Conservation (phyloP, 106 monocot genomes). For the Dendrobium chrysotoxum region DNA sequence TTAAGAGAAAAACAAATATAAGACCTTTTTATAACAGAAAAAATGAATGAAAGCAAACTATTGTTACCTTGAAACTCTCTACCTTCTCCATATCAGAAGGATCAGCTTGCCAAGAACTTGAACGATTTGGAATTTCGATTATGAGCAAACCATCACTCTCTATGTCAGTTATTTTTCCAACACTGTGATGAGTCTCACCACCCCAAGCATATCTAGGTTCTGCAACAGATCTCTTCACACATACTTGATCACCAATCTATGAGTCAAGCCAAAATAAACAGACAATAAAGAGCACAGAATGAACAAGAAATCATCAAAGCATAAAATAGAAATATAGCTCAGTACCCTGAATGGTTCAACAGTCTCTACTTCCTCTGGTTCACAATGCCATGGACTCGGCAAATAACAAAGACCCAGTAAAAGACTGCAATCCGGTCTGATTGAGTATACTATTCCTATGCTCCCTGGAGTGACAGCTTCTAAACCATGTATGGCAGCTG, state of each 20-base stretch:
- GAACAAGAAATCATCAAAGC: neutral
- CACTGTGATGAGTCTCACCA: conserved; percentile 98
- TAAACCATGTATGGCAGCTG: conserved; percentile 82
- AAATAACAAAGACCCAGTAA: conserved; percentile 84
- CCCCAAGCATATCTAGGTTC: conserved; percentile 98
- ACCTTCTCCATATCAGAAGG: conserved; percentile 99
- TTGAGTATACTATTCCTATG: conserved; percentile 83
- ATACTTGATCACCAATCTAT: conserved; percentile 96
- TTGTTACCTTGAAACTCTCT: conserved; percentile 78
- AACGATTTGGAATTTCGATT: conserved; percentile 79
- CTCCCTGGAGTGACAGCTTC: conserved; percentile 91
- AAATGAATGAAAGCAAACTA: neutral
- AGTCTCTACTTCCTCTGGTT: conserved; percentile 98
- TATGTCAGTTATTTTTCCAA: conserved; percentile 89
- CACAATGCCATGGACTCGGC: conserved; percentile 87
- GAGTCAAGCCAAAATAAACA: neutral
- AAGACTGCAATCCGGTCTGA: conserved; percentile 94
- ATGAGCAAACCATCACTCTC: conserved; percentile 82
- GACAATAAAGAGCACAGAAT: neutral
- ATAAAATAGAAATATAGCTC: neutral
- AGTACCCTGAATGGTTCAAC: conserved; percentile 94
- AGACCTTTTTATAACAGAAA: neutral
- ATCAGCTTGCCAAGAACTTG: conserved; percentile 87
- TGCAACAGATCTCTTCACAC: conserved; percentile 95
- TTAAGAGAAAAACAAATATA: neutral